These are phyloP conservation scores for Coemansia guatemalensis DNA, from an alignment of 192 early-diverging fungal genomes.

Conservation along the genomic window DNA sequence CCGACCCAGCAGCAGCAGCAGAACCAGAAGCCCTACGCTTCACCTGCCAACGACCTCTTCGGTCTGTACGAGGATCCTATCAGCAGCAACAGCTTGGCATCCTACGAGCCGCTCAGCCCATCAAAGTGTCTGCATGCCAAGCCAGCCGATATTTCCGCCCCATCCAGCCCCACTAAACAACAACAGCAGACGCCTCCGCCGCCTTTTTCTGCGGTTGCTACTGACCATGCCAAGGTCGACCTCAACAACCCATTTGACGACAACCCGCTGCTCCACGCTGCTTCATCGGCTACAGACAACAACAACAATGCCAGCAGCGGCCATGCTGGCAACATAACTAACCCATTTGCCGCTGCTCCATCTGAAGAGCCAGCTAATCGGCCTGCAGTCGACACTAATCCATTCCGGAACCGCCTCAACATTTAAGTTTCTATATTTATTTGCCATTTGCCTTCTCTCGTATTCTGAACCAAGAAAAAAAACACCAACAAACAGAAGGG, in stretches of 20 bases:
- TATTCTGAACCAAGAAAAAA: not conserved
- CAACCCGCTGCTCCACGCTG: slow-evolving; percentile 19
- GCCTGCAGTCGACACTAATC: slow-evolving; percentile 1
- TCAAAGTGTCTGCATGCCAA: slow-evolving; percentile 6
- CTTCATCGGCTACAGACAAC: not conserved
- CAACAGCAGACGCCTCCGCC: not conserved
- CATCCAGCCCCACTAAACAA: not conserved
- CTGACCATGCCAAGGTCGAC: not conserved
- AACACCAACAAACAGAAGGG: not conserved
- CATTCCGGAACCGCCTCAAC: slow-evolving; percentile 5
- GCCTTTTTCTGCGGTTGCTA: not conserved
- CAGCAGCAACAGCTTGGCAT: slow-evolving; percentile 8
- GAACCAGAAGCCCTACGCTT: not conserved
- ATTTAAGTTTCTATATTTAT: not conserved
- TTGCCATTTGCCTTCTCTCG: no score
- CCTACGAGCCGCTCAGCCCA: slow-evolving; percentile 21
- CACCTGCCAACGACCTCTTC: slow-evolving; percentile 2
- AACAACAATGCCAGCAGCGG: no score
- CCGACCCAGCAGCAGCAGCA: not conserved
- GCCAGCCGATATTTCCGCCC: not conserved
- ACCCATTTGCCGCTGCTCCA: slow-evolving; percentile 3
- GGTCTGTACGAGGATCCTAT: slow-evolving; percentile 7
- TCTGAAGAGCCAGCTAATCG: not conserved
- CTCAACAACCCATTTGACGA: slow-evolving; percentile 24
- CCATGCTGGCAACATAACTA: not conserved